A percentile compares a stretch with the other conserved stretches of the same genome.
Evolutionary conservation across 495 filamentous ascomycete species (phyloP).

Genomic region (Pseudevernia furfuracea): DNA sequence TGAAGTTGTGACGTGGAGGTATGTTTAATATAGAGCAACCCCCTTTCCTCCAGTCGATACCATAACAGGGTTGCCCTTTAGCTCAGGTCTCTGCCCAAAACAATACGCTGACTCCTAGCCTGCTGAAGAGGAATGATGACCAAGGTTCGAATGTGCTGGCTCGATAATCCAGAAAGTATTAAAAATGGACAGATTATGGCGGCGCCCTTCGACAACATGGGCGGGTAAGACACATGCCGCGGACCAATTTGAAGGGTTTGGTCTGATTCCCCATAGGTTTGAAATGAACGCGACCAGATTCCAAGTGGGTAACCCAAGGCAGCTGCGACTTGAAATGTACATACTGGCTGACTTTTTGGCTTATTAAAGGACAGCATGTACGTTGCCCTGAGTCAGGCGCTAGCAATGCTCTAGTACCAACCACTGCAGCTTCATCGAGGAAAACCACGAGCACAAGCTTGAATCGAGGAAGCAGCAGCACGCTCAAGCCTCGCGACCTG

Average conservation of each 20-base stretch:
- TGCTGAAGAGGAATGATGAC: constrained; percentile 76
- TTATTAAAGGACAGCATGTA: constrained; percentile 67
- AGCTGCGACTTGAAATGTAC: constrained; percentile 2
- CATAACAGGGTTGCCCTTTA: neutral
- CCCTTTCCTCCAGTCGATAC: neutral
- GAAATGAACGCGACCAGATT: constrained; percentile 93
- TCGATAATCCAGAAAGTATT: neutral
- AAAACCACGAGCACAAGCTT: constrained; percentile 65
- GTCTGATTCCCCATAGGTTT: constrained; percentile 49
- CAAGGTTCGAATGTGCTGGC: constrained; percentile 50
- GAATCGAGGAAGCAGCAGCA: constrained; percentile 45
- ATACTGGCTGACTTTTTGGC: constrained; percentile 19
- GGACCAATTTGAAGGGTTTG: neutral
- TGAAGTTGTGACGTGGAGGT: constrained; percentile 82
- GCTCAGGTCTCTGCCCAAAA: neutral
- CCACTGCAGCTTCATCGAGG: constrained; percentile 75
- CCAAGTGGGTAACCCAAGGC: constrained; percentile 52
- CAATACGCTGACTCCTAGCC: neutral
- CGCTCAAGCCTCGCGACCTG: constrained; percentile 44
- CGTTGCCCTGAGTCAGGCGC: constrained; percentile 27
- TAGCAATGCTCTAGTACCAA: neutral
- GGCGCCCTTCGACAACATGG: constrained; percentile 69
- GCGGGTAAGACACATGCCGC: constrained; percentile 50
- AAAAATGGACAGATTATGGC: constrained; percentile 62
- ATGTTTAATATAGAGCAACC: neutral